Evolutionary conservation across 345 rosid species (phyloP).

Genomic region (Boechera stricta): DNA sequence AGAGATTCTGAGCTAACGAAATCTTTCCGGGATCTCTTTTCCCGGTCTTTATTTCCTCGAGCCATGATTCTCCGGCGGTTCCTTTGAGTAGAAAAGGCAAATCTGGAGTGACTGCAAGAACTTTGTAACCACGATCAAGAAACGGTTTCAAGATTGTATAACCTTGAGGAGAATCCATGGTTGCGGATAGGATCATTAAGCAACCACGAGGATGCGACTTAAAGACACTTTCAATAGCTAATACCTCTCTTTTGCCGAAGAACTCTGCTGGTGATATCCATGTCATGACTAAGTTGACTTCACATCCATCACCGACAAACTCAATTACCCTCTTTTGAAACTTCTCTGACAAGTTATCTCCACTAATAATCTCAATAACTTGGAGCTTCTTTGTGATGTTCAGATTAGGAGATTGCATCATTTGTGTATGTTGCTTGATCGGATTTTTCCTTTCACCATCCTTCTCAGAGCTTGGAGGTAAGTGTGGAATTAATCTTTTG

Average conservation of each 20-base stretch:
- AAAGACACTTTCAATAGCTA: slow-evolving; percentile 68
- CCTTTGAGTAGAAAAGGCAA: slow-evolving; percentile 58
- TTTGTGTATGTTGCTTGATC: slow-evolving; percentile 18
- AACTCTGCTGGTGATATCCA: slow-evolving; percentile 64
- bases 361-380: slow-evolving; percentile 48
- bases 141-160: slow-evolving; percentile 61
- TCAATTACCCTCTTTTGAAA: slow-evolving; percentile 56
- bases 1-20: slow-evolving; percentile 69
- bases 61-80: slow-evolving; percentile 73
- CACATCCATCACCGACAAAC: slow-evolving; percentile 56
- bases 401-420: background rate
- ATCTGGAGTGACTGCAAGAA: slow-evolving; percentile 67
- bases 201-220: slow-evolving; percentile 65
- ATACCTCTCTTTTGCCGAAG: slow-evolving; percentile 59
- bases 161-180: slow-evolving; percentile 65
- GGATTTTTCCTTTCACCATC: slow-evolving; percentile 32
- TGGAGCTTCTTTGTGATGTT: slow-evolving; percentile 53
- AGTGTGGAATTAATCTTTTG: slow-evolving; percentile 32
- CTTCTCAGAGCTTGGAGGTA: slow-evolving; percentile 35
- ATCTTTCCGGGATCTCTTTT: slow-evolving; percentile 72
- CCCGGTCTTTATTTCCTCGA: slow-evolving; percentile 58
- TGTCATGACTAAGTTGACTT: slow-evolving; percentile 68
- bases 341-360: slow-evolving; percentile 47
- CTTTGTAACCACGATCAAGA: slow-evolving; percentile 55
- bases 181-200: slow-evolving; percentile 63